phyloP scores from a whole-genome alignment of 257 asterid genomes.

The Primulina tabacum region DNA sequence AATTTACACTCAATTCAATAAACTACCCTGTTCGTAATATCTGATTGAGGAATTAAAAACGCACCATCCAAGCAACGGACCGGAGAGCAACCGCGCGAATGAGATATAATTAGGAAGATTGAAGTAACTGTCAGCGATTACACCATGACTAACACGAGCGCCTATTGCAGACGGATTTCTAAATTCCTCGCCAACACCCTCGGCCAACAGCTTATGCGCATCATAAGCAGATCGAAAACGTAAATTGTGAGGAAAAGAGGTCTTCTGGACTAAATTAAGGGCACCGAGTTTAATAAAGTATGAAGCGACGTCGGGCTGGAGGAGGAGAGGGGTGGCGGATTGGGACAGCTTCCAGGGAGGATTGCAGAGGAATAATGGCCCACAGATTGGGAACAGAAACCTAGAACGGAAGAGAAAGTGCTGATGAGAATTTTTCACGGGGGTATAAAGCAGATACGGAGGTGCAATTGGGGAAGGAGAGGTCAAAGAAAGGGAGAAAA shows the following conservation, averaged over 20 bases:
- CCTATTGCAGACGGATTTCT: slow-evolving; percentile 25
- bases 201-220: slow-evolving; percentile 29
- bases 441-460: slow-evolving; percentile 27
- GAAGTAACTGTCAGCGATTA: slow-evolving; percentile 47
- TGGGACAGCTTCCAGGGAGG: slow-evolving; percentile 94
- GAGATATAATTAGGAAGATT: slow-evolving; percentile 82
- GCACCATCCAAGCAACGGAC: slow-evolving; percentile 90
- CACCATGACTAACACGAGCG: slow-evolving; percentile 27
- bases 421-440: slow-evolving; percentile 29
- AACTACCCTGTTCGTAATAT: too few species aligned
- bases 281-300: slow-evolving; percentile 45
- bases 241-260: slow-evolving; percentile 31
- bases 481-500: slow-evolving; percentile 40
- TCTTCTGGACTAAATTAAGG: slow-evolving; percentile 36
- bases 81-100: slow-evolving; percentile 72
- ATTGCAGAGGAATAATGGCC: slow-evolving; percentile 69
- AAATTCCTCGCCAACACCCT: slow-evolving; percentile 16
- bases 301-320: slow-evolving; percentile 61
- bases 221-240: slow-evolving; percentile 20
- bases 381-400: slow-evolving; percentile 45
- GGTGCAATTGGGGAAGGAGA: slow-evolving; percentile 33
- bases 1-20: not conserved
- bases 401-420: slow-evolving; percentile 52
- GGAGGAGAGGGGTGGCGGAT: slow-evolving; percentile 78
- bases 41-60: not conserved